These are phyloP conservation scores for Lachnellula cervina DNA, from an alignment of 2,329 filamentous ascomycete genomes.

Conservation along the genomic window DNA sequence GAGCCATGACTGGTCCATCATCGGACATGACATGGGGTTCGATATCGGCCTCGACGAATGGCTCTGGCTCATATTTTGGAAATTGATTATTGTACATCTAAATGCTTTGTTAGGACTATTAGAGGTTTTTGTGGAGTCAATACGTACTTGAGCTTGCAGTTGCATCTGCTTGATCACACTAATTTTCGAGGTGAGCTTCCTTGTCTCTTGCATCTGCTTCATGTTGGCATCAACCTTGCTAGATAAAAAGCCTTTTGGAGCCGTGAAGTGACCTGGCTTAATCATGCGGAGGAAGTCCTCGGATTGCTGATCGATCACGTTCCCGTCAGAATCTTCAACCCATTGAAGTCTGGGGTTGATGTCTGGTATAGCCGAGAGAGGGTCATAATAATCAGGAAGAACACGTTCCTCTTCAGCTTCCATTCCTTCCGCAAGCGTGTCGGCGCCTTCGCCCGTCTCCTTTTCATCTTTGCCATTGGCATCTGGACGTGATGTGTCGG, in stretches of 20 bases:
- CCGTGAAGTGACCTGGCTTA: slow-evolving; percentile 67
- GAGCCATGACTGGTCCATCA: slow-evolving; percentile 80
- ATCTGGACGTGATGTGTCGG: slow-evolving; percentile 40
- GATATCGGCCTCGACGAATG: slow-evolving; percentile 81
- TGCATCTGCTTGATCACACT: slow-evolving; percentile 99
- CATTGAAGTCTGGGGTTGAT: slow-evolving; percentile 74
- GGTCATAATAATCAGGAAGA: slow-evolving; percentile 92
- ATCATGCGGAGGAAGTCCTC: slow-evolving; percentile 80
- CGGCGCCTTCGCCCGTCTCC: slow-evolving; percentile 48
- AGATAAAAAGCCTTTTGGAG: slow-evolving; percentile 68
- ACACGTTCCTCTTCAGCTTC: slow-evolving; percentile 74
- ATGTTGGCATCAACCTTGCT: slow-evolving; percentile 87
- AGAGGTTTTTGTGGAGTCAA: background rate
- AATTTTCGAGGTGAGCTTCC: slow-evolving; percentile 94
- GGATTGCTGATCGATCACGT: slow-evolving; percentile 73
- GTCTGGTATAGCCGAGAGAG: slow-evolving; percentile 79
- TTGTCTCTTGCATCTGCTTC: slow-evolving; percentile 90
- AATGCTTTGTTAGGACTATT: slow-evolving; percentile 9
- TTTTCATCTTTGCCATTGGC: slow-evolving; percentile 42
- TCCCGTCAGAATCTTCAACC: slow-evolving; percentile 84
- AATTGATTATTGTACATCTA: slow-evolving; percentile 98
- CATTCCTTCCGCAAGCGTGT: slow-evolving; percentile 91
- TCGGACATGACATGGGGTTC: slow-evolving; percentile 87
- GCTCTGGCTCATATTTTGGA: slow-evolving; percentile 87
- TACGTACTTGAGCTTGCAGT: slow-evolving; percentile 80